A percentile compares a stretch with the other conserved stretches of the same genome.
Evolutionary conservation across 2,329 filamentous ascomycete species (phyloP).

Genomic region (Ascochyta rabiei): DNA sequence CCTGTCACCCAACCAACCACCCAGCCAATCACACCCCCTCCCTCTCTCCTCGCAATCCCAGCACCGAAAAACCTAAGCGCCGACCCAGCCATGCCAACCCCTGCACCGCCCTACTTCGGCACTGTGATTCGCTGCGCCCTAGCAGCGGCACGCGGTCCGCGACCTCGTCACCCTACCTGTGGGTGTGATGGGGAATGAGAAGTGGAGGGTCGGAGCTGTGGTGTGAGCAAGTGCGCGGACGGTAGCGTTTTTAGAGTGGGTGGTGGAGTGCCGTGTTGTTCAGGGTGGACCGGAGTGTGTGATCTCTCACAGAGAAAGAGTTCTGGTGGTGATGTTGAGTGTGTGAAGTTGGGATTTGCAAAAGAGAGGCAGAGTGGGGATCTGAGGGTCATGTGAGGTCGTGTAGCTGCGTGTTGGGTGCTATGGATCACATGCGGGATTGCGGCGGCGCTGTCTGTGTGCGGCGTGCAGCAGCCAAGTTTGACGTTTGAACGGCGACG

Average conservation of each 20-base stretch:
- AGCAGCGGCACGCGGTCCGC: conserved; percentile 33
- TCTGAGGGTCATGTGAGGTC: background rate
- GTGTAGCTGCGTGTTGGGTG: background rate
- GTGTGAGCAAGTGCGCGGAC: background rate
- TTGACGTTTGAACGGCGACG: background rate
- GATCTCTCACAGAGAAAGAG: too few species aligned
- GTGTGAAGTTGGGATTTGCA: background rate
- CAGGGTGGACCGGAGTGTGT: too few species aligned
- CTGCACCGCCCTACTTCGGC: conserved; percentile 4
- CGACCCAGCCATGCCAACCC: conserved; percentile 17
- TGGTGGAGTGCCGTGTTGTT: background rate
- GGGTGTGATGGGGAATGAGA: background rate
- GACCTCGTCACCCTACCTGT: conserved; percentile 20
- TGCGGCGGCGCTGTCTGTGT: background rate
- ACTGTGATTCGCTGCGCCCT: conserved; percentile 26
- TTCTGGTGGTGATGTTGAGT: background rate
- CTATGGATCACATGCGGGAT: background rate
- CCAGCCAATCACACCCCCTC: background rate
- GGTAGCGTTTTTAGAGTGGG: background rate
- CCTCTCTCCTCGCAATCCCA: background rate
- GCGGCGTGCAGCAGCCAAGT: background rate
- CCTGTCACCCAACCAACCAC: too few species aligned
- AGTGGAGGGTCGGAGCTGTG: conserved; percentile 2
- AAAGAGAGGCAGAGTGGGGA: background rate
- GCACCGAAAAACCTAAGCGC: conserved; percentile 21